These are phyloP conservation scores for Herpetomonas tarakana DNA, from an alignment of 208 protist genomes.

Conservation along the genomic window DNA sequence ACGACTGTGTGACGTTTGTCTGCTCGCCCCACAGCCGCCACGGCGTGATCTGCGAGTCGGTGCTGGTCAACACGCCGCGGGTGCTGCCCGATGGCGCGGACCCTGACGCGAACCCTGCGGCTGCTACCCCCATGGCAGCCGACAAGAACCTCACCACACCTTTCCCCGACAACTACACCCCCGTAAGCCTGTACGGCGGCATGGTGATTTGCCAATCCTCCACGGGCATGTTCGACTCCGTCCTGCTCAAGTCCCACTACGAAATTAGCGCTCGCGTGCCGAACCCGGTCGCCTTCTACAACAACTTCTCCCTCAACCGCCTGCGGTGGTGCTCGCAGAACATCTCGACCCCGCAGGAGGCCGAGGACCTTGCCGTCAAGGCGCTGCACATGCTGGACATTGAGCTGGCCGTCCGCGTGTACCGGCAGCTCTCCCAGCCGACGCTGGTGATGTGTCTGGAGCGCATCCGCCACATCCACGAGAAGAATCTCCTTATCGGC, in stretches of 20 bases:
- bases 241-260: slow-evolving; percentile 82
- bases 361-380: slow-evolving; percentile 82
- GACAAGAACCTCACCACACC: slow-evolving; percentile 73
- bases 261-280: slow-evolving; percentile 42
- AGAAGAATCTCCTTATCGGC: slow-evolving; percentile 93
- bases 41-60: slow-evolving; percentile 83
- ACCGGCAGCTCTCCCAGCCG: slow-evolving; percentile 90
- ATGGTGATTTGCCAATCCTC: slow-evolving; percentile 70
- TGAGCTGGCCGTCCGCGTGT: slow-evolving; percentile 91
- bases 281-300: slow-evolving; percentile 81
- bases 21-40: slow-evolving; percentile 85
- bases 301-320: slow-evolving; percentile 91
- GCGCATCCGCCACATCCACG: slow-evolving; percentile 90
- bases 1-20: slow-evolving; percentile 86
- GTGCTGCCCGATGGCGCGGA: background rate
- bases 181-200: slow-evolving; percentile 81
- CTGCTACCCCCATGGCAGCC: background rate
- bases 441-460: slow-evolving; percentile 93
- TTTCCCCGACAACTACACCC: slow-evolving; percentile 58
- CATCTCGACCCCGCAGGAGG: slow-evolving; percentile 77
- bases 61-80: slow-evolving; percentile 33
- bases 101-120: background rate
- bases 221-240: slow-evolving; percentile 55
- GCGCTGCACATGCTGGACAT: slow-evolving; percentile 94
- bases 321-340: slow-evolving; percentile 89